Evolutionary conservation across 2,329 filamentous ascomycete species (phyloP), one percentile per base, ranked within the genome.

Genomic region (Gliomastix tumulicola): DNA sequence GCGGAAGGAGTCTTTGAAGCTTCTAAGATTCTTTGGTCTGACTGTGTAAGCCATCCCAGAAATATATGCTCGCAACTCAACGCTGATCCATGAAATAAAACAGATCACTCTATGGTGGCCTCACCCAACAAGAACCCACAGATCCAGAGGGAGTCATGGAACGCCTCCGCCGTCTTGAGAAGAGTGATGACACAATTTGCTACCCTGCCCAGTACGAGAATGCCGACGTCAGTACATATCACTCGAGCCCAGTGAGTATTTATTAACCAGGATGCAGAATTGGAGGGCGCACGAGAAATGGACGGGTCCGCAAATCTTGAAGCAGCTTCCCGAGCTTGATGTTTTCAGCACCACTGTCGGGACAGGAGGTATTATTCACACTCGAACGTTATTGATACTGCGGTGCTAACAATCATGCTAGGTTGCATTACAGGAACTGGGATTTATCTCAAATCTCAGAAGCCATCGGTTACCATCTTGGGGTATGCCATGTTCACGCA

Each of bases 241-340:
- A 15, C 21, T 35, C 18, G 15, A 13, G 9, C 5, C 15, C 34
- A 22, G 21, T 9, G 6, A 16, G 12, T 25, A 6, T 27, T 35
- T 17, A 34, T n/a, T 13, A 3, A 12, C n/a, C 6, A 8, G 36
- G 22, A 25, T n/a, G 13, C 18, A 69, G 66, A 73, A 74, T 39
- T 73, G 68, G 66, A 60, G 63, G 46, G 56, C 74, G 3, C 75
- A 79, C 43, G 52, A 71, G 10, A 65, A 63, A 18, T 79, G 74
- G 74, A 79, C 74, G 0, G 75, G 74, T 0, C 70, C 73, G 0
- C 75, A 79, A 41, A 74, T 79, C 13, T 56, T 67, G 32, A 63
- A 57, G 37, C 75, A 79, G 35, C 48, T 78, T 1, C 74, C 74
- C 1, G 62, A 74, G 30, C 74, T 77, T 39, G 70, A 67, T 21